A percentile compares a stretch with the other conserved stretches of the same genome.
Conservation (phyloP, 2,329 filamentous ascomycete genomes). For the Arthrobotrys conoides region DNA sequence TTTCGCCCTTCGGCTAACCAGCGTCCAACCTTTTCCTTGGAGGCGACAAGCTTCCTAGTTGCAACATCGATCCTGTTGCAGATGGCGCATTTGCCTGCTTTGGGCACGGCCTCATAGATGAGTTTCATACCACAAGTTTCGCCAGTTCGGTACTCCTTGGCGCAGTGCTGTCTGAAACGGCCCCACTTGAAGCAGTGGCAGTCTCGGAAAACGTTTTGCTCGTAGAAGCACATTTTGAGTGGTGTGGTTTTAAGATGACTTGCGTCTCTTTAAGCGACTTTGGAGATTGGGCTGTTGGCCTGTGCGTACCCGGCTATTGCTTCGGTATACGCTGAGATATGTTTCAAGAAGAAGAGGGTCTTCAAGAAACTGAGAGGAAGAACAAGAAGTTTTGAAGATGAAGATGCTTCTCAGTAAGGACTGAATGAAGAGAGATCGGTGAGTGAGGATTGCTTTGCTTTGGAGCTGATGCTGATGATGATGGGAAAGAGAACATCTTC, state of each 20-base stretch:
- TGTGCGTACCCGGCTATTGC: slow-evolving; percentile 51
- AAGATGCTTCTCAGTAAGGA: slow-evolving; percentile 62
- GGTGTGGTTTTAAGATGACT: slow-evolving; percentile 38
- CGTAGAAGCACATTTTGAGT: slow-evolving; percentile 91
- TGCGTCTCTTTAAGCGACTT: slow-evolving; percentile 56
- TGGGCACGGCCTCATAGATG: slow-evolving; percentile 79
- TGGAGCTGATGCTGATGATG: slow-evolving; percentile 57
- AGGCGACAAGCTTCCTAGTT: slow-evolving; percentile 63
- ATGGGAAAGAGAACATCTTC: slow-evolving; percentile 54
- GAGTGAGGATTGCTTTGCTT: slow-evolving; percentile 60
- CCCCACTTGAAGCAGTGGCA: slow-evolving; percentile 97
- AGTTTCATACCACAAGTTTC: slow-evolving; percentile 97
- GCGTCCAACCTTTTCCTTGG: slow-evolving; percentile 64
- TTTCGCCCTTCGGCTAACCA: slow-evolving; percentile 65
- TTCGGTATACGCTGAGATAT: slow-evolving; percentile 61
- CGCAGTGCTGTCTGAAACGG: slow-evolving; percentile 91
- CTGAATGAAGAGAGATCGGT: slow-evolving; percentile 61
- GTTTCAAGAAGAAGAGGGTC: slow-evolving; percentile 59
- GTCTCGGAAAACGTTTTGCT: slow-evolving; percentile 80
- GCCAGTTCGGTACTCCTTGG: slow-evolving; percentile 93
- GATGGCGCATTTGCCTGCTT: slow-evolving; percentile 80
- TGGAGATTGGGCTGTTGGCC: slow-evolving; percentile 60
- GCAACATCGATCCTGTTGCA: slow-evolving; percentile 83
- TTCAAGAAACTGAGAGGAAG: slow-evolving; percentile 47
- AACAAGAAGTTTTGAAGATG: slow-evolving; percentile 62